Percentiles rank a stretch among this genome's conserved stretches.
phyloP scores from a whole-genome alignment of 192 early-diverging fungal species.

The Rhizophlyctis rosea region DNA sequence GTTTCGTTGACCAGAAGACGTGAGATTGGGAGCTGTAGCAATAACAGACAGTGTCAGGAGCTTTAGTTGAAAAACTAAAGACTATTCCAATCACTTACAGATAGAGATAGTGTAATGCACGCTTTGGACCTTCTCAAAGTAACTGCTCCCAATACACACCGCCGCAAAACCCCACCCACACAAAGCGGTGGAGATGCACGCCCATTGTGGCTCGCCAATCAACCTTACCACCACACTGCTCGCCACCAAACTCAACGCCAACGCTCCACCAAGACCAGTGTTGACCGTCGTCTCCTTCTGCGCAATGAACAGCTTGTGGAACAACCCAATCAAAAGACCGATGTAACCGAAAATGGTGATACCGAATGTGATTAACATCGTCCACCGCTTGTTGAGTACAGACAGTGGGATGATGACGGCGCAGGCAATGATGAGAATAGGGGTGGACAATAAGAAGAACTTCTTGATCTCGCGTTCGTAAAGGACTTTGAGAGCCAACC shows the following conservation, averaged over 20 bases:
- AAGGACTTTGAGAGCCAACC: slow-evolving; percentile 8
- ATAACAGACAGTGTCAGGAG: not conserved
- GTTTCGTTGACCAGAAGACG: slow-evolving; percentile 32
- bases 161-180: slow-evolving; percentile 44
- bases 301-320: slow-evolving; percentile 45
- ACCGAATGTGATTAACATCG: slow-evolving; percentile 2
- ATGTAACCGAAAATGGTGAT: slow-evolving; percentile 16
- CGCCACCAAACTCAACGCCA: slow-evolving; percentile 20
- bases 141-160: slow-evolving; percentile 16
- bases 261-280: slow-evolving; percentile 10
- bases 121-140: slow-evolving; percentile 21
- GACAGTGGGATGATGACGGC: slow-evolving; percentile 1
- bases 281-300: slow-evolving; percentile 26
- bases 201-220: slow-evolving; percentile 15
- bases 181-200: slow-evolving; percentile 13
- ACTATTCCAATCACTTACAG: slow-evolving; percentile 13
- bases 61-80: slow-evolving; percentile 6
- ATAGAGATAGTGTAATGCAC: slow-evolving; percentile 33
- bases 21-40: slow-evolving; percentile 28
- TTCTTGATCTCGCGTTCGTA: slow-evolving; percentile 12
- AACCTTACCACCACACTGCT: slow-evolving; percentile 15
- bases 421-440: not conserved
- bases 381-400: not conserved
- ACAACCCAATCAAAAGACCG: slow-evolving; percentile 37
- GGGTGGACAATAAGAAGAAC: not conserved